These are phyloP conservation scores for Solanum aculeatissimum DNA, from an alignment of 305 asterid species.

Conservation along the genomic window DNA sequence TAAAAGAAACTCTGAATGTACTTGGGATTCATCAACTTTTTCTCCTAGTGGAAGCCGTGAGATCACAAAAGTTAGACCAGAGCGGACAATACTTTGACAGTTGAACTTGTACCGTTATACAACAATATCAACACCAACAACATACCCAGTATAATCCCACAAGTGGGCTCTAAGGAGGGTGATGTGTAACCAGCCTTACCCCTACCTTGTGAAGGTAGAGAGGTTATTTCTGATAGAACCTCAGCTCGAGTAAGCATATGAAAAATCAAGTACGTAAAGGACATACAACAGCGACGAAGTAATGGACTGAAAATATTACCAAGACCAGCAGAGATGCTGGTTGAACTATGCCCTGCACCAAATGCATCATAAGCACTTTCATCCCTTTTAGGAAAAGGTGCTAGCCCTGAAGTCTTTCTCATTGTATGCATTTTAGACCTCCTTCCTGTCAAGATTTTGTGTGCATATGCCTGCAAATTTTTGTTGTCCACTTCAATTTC, in stretches of 20 bases:
- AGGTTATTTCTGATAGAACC: background rate
- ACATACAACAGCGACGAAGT: background rate
- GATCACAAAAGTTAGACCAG: background rate
- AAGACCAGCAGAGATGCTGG: constrained; percentile 77
- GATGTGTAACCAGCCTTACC: background rate
- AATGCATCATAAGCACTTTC: constrained; percentile 68
- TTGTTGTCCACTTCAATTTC: background rate
- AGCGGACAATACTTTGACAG: background rate
- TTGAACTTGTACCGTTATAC: background rate
- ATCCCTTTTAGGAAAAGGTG: constrained; percentile 65
- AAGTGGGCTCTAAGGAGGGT: background rate
- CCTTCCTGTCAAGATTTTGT: constrained; percentile 67
- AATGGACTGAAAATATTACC: constrained; percentile 17
- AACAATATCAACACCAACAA: background rate
- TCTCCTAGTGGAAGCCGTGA: background rate
- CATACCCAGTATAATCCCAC: background rate
- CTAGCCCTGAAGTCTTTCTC: constrained; percentile 53
- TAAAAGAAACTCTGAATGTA: background rate
- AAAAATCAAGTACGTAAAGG: background rate
- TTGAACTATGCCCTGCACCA: constrained; percentile 75
- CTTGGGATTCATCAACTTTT: background rate
- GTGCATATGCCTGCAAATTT: constrained; percentile 52
- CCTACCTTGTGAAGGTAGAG: background rate
- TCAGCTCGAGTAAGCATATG: background rate
- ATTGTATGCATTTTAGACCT: constrained; percentile 61